Conservation (phyloP, 345 rosid species). For the Lumnitzera littorea region DNA sequence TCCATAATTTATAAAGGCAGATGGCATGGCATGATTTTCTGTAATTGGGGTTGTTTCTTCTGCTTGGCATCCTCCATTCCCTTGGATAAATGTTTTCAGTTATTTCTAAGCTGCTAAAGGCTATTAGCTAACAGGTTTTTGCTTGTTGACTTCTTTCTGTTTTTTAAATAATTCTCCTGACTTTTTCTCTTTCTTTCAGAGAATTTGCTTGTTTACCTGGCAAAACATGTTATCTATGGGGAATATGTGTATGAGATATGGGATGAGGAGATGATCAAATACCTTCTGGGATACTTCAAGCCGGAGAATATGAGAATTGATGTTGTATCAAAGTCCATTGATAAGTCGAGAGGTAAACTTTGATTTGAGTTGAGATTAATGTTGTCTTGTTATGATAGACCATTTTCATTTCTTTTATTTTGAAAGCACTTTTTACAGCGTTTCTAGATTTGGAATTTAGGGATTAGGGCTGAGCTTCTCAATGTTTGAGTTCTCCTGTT, state of each 20-base stretch:
- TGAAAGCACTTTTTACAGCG: neutral
- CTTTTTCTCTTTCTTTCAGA: conserved; percentile 39
- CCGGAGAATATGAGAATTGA: conserved; percentile 95
- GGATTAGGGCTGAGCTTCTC: conserved; percentile 2
- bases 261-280: conserved; percentile 70
- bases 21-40: too few species aligned
- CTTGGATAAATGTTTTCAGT: too few species aligned
- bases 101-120: neutral
- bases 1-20: too few species aligned
- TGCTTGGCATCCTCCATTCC: too few species aligned
- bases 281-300: conserved; percentile 55
- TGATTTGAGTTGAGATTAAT: neutral
- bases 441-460: conserved; percentile 1
- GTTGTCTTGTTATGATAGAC: too few species aligned
- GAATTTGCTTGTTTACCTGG: conserved; percentile 74
- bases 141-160: neutral
- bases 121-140: neutral
- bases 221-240: conserved; percentile 84
- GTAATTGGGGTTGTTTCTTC: too few species aligned
- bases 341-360: conserved; percentile 50
- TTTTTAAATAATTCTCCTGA: conserved; percentile 1
- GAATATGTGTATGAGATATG: conserved; percentile 69
- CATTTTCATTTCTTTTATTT: neutral
- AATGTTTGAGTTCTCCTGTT: neutral
- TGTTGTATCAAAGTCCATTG: conserved; percentile 66